A percentile compares a stretch with the other conserved stretches of the same genome.
Conservation (phyloP, 768 basidiomycete genomes). For the Hericium coralloides region DNA sequence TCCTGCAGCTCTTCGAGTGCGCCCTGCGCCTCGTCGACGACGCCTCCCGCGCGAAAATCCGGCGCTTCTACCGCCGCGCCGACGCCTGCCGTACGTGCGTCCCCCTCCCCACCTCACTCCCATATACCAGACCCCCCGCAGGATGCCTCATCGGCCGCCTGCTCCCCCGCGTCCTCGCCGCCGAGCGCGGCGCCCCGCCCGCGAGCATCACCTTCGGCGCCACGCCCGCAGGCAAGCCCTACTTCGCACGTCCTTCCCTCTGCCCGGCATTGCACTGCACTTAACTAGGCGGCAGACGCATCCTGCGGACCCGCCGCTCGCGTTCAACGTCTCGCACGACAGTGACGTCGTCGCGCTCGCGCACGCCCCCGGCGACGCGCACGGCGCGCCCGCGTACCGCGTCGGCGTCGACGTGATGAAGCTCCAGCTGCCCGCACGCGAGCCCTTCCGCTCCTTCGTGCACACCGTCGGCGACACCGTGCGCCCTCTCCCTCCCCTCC, state of each 20-base stretch:
- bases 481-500: conserved; percentile 10
- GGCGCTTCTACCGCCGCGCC: conserved; percentile 58
- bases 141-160: conserved; percentile 75
- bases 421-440: conserved; percentile 49
- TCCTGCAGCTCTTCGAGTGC: conserved; percentile 48
- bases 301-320: conserved; percentile 45
- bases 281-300: conserved; percentile 28
- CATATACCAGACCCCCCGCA: conserved; percentile 18
- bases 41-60: conserved; percentile 46
- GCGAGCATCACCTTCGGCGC: conserved; percentile 40
- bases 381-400: conserved; percentile 45
- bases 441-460: conserved; percentile 52
- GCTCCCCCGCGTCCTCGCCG: conserved; percentile 55
- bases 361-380: conserved; percentile 29
- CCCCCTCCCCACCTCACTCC: background rate
- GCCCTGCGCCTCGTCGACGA: conserved; percentile 52
- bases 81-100: conserved; percentile 61
- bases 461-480: conserved; percentile 61
- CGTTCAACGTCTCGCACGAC: conserved; percentile 80
- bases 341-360: conserved; percentile 65
- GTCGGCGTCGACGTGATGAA: conserved; percentile 83
- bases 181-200: conserved; percentile 43
- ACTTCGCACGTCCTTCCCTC: conserved; percentile 41
- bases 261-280: background rate
- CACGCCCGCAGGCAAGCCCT: conserved; percentile 69